Percentiles rank a stretch among this genome's conserved stretches.
phyloP scores from a whole-genome alignment of 2,329 filamentous ascomycete genomes.

The Septoria petroselini region DNA sequence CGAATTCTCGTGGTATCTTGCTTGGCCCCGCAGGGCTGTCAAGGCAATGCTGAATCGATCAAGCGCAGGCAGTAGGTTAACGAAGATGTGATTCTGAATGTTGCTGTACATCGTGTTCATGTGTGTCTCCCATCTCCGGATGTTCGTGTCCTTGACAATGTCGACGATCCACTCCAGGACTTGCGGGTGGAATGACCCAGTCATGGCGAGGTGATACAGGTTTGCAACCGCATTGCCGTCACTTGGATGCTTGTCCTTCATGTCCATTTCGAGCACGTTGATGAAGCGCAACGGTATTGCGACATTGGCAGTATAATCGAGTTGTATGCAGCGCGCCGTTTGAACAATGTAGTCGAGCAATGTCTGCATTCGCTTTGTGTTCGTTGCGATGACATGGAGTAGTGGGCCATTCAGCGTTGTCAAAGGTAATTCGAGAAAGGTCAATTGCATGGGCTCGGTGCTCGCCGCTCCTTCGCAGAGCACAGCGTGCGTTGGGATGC shows the following conservation, averaged over 20 bases:
- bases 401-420: conserved; percentile 52
- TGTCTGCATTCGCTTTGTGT: conserved; percentile 80
- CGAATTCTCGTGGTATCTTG: conserved; percentile 71
- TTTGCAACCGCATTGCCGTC: conserved; percentile 69
- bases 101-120: conserved; percentile 73
- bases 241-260: conserved; percentile 57
- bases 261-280: conserved; percentile 63
- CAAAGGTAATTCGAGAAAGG: conserved; percentile 30
- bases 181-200: conserved; percentile 71
- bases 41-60: conserved; percentile 80
- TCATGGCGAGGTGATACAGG: conserved; percentile 79
- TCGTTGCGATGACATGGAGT: conserved; percentile 78
- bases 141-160: conserved; percentile 41
- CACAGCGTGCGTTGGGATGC: conserved; percentile 72
- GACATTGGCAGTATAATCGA: conserved; percentile 78
- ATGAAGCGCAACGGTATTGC: conserved; percentile 52
- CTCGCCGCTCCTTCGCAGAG: conserved; percentile 41
- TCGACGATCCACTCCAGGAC: conserved; percentile 74
- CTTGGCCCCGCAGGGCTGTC: conserved; percentile 77
- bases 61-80: conserved; percentile 83
- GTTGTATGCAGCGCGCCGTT: conserved; percentile 71
- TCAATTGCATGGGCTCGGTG: conserved; percentile 13
- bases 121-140: conserved; percentile 93
- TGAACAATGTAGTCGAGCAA: conserved; percentile 81
- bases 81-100: conserved; percentile 73